Evolutionary conservation across 2,329 filamentous ascomycete species (phyloP), one percentile per base, ranked within the genome.

Genomic region (Hirsutella rhossiliensis): DNA sequence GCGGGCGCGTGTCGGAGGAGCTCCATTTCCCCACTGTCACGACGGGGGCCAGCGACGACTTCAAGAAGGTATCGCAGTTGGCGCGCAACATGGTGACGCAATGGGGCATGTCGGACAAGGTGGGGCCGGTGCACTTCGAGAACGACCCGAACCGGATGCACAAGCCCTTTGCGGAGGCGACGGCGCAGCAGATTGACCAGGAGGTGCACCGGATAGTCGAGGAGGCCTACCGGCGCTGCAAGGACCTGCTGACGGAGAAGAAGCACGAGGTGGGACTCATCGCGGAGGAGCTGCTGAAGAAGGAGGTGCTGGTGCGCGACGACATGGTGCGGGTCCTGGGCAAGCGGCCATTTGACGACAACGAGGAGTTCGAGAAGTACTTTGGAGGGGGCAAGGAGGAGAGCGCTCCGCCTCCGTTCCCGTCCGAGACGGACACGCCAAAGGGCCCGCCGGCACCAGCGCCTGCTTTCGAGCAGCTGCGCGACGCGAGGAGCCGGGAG

Each of bases 81-180:
- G 94, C 92, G 4, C 94, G 86, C 17, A 83, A 85, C 49, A 98
- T 98, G 92, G 92, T 98, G 28, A 98, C 90, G n/a, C 87, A 95
- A 63, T 98, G 88, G 82, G 92, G 92, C 53, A 98, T 98, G 92
- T 94, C 85, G 36, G 78, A 86, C 53, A 94, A 94, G 68, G 82
- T 98, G 40, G 90, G 90, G 28, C 89, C 89, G 51, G 74, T 98
- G 50, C 85, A 94, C 71, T 98, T 90, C 64, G 84, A 92, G 56
- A 84, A 86, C 60, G 75, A 87, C 57, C 76, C 84, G 50, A 84
- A 86, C 61, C 81, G 86, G 58, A 67, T 96, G 47, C 82, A 89
- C 61, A 98, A 98, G 71, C 92, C 92, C 0, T 98, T 97, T 67
- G 90, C 87, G 19, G 92, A 98, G 69, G 75, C 87, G 43, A 98